Conservation (phyloP, 768 basidiomycete species). For the Gloeophyllum trabeum region DNA sequence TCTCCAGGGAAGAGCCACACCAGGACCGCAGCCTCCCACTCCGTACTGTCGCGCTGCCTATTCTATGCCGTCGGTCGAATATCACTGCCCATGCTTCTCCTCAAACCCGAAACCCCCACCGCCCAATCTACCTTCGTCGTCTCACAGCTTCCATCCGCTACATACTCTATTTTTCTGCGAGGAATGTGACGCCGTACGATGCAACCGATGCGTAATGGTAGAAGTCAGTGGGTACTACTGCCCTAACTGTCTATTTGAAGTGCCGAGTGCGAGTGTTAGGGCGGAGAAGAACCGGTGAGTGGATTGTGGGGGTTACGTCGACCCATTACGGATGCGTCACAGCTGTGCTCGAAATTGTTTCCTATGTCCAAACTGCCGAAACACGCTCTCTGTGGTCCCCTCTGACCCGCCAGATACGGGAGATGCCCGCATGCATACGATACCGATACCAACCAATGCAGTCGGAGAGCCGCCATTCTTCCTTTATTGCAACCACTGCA, state of each 20-base stretch:
- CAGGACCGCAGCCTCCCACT: too few relatives aligned
- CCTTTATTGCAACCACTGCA: constrained; percentile 83
- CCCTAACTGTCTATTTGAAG: constrained; percentile 96
- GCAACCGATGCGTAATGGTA: constrained; percentile 82
- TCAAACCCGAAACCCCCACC: constrained; percentile 51
- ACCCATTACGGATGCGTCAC: constrained; percentile 3
- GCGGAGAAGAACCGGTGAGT: constrained; percentile 90
- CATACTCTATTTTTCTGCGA: constrained; percentile 92
- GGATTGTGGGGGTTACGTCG: not conserved
- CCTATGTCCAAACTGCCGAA: constrained; percentile 86
- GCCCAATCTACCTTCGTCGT: constrained; percentile 67
- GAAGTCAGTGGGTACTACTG: constrained; percentile 98
- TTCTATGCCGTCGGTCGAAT: too few relatives aligned
- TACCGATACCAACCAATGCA: constrained; percentile 39
- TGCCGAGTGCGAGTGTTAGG: constrained; percentile 95
- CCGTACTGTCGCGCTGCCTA: too few relatives aligned
- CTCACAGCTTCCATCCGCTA: constrained; percentile 73
- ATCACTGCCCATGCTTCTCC: constrained; percentile 70
- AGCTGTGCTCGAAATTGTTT: constrained; percentile 99
- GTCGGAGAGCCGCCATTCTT: constrained; percentile 85
- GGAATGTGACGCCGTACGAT: constrained; percentile 93
- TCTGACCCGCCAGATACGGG: constrained; percentile 66
- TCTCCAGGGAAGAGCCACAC: too few relatives aligned
- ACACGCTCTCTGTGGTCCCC: constrained; percentile 84
- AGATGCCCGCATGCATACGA: constrained; percentile 37